phyloP scores from a whole-genome alignment of 78 protist species.

The Polysphondylium violaceum region DNA sequence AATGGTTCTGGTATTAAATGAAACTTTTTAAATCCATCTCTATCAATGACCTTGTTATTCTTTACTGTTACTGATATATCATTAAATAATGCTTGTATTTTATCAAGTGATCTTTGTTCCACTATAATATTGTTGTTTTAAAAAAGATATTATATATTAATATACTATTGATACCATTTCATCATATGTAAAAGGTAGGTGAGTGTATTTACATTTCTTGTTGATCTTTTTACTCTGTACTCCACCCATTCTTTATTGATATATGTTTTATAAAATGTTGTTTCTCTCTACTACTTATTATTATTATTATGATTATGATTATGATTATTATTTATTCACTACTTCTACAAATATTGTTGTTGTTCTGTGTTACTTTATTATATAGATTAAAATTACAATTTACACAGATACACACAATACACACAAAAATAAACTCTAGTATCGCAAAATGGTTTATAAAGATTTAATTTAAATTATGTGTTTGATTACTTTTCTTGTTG shows the following conservation, averaged over 20 bases:
- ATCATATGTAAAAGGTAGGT: background rate
- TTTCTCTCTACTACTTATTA: no score
- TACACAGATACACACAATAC: no score
- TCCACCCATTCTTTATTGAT: constrained; percentile 17
- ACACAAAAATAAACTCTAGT: no score
- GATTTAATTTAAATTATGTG: no score
- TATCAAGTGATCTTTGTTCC: constrained; percentile 36
- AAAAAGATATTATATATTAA: background rate
- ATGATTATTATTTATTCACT: no score
- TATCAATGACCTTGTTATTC: constrained; percentile 31
- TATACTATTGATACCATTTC: background rate
- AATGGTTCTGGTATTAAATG: constrained; percentile 72
- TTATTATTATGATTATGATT: no score
- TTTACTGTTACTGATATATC: constrained; percentile 69
- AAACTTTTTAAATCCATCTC: constrained; percentile 76
- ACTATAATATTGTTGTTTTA: constrained; percentile 12
- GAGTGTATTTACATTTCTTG: constrained; percentile 17
- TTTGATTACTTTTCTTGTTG: no score
- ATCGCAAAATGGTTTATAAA: no score
- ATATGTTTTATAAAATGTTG: background rate
- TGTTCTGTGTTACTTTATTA: no score
- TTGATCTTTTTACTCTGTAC: constrained; percentile 27
- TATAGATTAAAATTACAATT: no score
- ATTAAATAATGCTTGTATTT: constrained; percentile 44
- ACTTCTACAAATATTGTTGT: no score